Percentiles rank a stretch among this genome's conserved stretches.
Evolutionary conservation across 2,329 filamentous ascomycete genomes (phyloP).

Genomic region (Drechslera avenae): DNA sequence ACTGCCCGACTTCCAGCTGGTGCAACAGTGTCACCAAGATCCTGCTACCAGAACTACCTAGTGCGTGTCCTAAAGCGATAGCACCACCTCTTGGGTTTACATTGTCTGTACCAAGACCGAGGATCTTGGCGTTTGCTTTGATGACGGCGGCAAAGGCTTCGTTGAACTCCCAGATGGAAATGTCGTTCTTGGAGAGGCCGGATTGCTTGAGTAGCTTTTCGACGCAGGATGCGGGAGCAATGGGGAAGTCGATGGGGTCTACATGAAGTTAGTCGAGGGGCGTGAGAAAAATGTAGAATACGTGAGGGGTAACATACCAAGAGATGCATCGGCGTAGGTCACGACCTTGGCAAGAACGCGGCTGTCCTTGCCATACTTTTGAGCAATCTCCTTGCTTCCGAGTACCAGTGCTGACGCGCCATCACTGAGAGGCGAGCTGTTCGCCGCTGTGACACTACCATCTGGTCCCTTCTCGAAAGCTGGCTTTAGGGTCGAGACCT

Average conservation of each 20-base stretch:
- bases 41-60: constrained; percentile 90
- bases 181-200: constrained; percentile 87
- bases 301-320: constrained; percentile 47
- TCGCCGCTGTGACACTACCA: constrained; percentile 92
- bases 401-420: constrained; percentile 89
- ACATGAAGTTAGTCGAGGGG: constrained; percentile 7
- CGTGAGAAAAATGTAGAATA: background rate
- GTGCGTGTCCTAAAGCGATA: constrained; percentile 87
- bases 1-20: constrained; percentile 89
- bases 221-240: constrained; percentile 90
- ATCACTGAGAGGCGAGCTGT: constrained; percentile 92
- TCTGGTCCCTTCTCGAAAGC: constrained; percentile 89
- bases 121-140: constrained; percentile 91
- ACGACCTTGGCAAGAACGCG: constrained; percentile 87
- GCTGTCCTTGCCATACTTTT: constrained; percentile 76
- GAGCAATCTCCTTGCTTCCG: constrained; percentile 78
- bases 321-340: constrained; percentile 84
- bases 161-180: constrained; percentile 97
- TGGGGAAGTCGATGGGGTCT: constrained; percentile 90
- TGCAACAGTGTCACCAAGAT: constrained; percentile 90
- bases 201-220: constrained; percentile 87
- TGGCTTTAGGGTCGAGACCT: constrained; percentile 83
- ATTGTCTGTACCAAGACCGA: constrained; percentile 76
- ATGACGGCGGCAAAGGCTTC: constrained; percentile 97
- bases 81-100: constrained; percentile 91